A percentile compares a stretch with the other conserved stretches of the same genome.
Evolutionary conservation across 2,329 filamentous ascomycete genomes (phyloP).

Genomic region (Endothia cerciana): DNA sequence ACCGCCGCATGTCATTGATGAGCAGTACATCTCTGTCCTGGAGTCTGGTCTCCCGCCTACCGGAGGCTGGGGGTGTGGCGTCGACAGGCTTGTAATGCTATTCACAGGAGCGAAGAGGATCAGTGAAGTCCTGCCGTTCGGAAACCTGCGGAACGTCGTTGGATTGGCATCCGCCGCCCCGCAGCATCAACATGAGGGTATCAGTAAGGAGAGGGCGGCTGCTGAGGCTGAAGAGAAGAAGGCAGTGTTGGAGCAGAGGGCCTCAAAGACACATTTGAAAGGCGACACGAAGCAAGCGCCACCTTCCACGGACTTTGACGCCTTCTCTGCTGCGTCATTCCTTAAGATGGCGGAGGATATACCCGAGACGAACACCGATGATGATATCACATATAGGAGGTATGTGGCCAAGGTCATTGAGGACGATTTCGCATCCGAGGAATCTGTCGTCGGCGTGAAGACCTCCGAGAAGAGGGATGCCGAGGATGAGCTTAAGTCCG

Average conservation of each 20-base stretch:
- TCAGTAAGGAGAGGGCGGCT: neutral
- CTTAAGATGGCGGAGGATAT: neutral
- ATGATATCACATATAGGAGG: neutral
- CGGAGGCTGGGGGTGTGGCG: slow-evolving; percentile 92
- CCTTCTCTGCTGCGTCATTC: slow-evolving; percentile 11
- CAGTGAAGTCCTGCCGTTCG: slow-evolving; percentile 85
- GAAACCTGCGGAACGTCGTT: slow-evolving; percentile 74
- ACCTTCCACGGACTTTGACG: neutral
- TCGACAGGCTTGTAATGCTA: slow-evolving; percentile 91
- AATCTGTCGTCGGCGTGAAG: neutral
- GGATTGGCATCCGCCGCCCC: slow-evolving; percentile 46
- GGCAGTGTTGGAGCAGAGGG: neutral
- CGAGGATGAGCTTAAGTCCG: neutral
- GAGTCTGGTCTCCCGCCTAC: slow-evolving; percentile 94
- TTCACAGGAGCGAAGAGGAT: slow-evolving; percentile 80
- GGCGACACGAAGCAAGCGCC: neutral
- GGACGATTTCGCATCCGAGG: neutral
- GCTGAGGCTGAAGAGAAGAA: neutral
- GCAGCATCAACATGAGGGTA: slow-evolving; percentile 10
- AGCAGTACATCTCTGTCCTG: slow-evolving; percentile 81
- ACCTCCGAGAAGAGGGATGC: neutral
- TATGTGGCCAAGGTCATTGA: slow-evolving; percentile 9
- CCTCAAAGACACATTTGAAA: neutral
- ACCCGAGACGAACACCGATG: neutral
- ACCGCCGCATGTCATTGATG: slow-evolving; percentile 62